Conservation (phyloP, 2,329 filamentous ascomycete species). For the Calonectria fujianensis region DNA sequence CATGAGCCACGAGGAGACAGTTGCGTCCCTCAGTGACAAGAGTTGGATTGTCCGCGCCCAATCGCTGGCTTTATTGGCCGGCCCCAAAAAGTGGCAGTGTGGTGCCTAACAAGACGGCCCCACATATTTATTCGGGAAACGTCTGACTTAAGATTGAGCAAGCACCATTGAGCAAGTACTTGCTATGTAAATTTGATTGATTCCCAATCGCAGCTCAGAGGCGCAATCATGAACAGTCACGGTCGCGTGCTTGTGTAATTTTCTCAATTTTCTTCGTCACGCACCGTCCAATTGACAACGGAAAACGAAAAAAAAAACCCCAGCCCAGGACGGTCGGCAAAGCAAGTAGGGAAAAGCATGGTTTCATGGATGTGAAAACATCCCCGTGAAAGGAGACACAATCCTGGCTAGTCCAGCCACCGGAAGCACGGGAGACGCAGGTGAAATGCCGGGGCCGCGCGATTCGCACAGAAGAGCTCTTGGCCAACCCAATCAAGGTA, state of each 20-base stretch:
- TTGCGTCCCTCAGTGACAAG: background rate
- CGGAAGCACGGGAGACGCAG: constrained; percentile 5
- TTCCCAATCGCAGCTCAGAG: background rate
- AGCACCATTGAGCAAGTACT: background rate
- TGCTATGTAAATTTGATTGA: background rate
- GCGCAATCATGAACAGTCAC: background rate
- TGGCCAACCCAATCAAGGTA: constrained; percentile 18
- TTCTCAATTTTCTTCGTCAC: background rate
- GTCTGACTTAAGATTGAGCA: background rate
- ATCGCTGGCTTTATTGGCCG: background rate
- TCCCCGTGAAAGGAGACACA: background rate
- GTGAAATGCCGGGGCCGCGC: background rate
- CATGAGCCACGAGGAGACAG: background rate
- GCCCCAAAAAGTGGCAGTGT: background rate
- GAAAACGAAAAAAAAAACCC: background rate
- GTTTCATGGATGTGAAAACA: background rate
- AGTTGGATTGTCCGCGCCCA: no score
- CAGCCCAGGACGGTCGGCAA: background rate
- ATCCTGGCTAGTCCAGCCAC: constrained; percentile 36
- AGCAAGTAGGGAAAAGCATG: background rate
- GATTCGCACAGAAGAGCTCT: background rate
- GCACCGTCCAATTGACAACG: background rate
- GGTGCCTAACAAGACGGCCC: background rate
- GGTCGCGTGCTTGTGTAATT: background rate
- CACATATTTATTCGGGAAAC: background rate